Evolutionary conservation across 306 rosid species (phyloP).

Genomic region (Vachellia pachyceras): DNA sequence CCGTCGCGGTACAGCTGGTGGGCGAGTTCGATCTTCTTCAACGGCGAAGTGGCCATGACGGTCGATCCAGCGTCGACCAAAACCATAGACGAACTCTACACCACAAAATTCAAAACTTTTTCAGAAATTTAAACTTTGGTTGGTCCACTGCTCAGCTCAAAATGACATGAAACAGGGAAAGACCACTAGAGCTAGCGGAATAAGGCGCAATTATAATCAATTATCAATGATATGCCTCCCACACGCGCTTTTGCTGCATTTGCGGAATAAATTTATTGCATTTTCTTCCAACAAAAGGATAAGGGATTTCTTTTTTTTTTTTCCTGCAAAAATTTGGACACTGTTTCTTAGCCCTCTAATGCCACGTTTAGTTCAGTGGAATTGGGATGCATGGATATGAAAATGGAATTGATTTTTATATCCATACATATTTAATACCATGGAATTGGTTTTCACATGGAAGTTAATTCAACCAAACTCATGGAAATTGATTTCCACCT

Average conservation of each 20-base stretch:
- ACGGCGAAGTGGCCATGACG: conserved; percentile 60
- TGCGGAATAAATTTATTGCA: not conserved
- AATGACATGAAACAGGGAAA: not conserved
- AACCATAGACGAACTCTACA: not conserved
- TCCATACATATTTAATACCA: too few relatives aligned
- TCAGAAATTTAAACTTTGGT: conserved; percentile 7
- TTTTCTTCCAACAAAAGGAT: not conserved
- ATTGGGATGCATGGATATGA: too few relatives aligned
- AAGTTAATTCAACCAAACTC: too few relatives aligned
- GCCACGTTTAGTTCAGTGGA: too few relatives aligned
- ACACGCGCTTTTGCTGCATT: not conserved
- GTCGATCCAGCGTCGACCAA: conserved; percentile 4
- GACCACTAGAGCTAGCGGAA: not conserved
- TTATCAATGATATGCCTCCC: not conserved
- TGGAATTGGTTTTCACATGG: too few relatives aligned
- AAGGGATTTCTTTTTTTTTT: not conserved
- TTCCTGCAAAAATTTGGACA: too few relatives aligned
- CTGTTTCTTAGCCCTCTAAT: too few relatives aligned
- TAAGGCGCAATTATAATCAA: not conserved
- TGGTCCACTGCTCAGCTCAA: not conserved
- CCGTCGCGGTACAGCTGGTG: conserved; percentile 91
- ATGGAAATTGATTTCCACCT: too few relatives aligned
- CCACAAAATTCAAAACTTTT: not conserved
- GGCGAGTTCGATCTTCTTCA: conserved; percentile 82
- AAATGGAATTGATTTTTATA: too few relatives aligned